A percentile compares a stretch with the other conserved stretches of the same genome.
phyloP scores from a whole-genome alignment of 768 basidiomycete genomes.

The Kwoniella europaea region DNA sequence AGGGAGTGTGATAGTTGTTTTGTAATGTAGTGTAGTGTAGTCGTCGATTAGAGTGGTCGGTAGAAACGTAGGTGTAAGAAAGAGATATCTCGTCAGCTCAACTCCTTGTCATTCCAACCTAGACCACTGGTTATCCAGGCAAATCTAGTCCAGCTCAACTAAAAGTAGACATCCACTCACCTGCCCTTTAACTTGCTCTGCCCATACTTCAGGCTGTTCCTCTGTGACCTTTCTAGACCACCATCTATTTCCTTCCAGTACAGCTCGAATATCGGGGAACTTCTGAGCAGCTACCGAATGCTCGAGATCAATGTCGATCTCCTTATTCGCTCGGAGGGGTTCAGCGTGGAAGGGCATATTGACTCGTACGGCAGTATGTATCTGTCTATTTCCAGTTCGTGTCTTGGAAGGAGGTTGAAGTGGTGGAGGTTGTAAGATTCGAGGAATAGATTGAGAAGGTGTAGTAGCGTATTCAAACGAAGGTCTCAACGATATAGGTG shows the following conservation, averaged over 20 bases:
- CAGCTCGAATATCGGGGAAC: conserved; percentile 54
- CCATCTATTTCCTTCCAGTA: conserved; percentile 66
- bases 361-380: conserved; percentile 12
- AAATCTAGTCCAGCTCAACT: too few species aligned
- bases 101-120: neutral
- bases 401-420: conserved; percentile 2
- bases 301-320: conserved; percentile 27
- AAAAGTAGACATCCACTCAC: conserved; percentile 56
- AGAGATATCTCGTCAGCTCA: conserved; percentile 24
- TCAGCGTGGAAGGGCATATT: conserved; percentile 33
- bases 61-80: neutral
- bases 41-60: neutral
- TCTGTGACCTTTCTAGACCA: conserved; percentile 71
- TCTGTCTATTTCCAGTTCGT: neutral
- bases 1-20: neutral
- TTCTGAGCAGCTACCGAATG: conserved; percentile 29
- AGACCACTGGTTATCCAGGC: too few species aligned
- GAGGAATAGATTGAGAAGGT: neutral
- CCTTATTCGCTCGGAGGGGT: conserved; percentile 18
- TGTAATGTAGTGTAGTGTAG: neutral
- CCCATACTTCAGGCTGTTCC: conserved; percentile 70
- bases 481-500: conserved; percentile 9
- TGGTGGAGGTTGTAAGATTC: neutral
- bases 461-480: conserved; percentile 4
- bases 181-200: conserved; percentile 68